Conservation (phyloP, 768 basidiomycete species). For the Strobilomyces dryophilus region DNA sequence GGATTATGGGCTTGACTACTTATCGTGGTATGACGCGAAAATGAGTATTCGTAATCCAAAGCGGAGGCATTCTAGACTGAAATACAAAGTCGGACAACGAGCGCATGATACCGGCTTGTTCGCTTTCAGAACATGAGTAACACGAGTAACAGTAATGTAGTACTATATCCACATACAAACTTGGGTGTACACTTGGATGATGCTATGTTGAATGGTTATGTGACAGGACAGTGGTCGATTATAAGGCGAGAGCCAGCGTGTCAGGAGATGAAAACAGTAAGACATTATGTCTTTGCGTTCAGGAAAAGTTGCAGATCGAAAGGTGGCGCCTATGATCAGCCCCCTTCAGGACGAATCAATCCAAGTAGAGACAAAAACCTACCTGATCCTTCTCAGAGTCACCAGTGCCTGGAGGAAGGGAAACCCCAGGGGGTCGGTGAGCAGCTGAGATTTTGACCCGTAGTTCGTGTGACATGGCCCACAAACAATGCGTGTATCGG, state of each 20-base stretch:
- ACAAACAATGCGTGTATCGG: slow-evolving; percentile 63
- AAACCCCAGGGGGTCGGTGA: slow-evolving; percentile 39
- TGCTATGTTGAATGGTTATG: slow-evolving; percentile 11
- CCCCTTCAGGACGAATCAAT: neutral
- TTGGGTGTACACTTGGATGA: slow-evolving; percentile 9
- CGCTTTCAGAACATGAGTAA: slow-evolving; percentile 26
- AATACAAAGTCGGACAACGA: neutral
- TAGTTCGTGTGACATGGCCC: slow-evolving; percentile 51
- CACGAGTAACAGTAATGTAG: slow-evolving; percentile 22
- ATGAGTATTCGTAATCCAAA: neutral
- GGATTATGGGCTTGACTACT: neutral
- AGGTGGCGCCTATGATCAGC: slow-evolving; percentile 36
- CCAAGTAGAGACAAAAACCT: slow-evolving; percentile 1
- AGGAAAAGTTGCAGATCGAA: slow-evolving; percentile 57
- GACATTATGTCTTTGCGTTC: slow-evolving; percentile 40
- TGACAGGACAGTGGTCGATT: slow-evolving; percentile 6
- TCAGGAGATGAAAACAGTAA: neutral
- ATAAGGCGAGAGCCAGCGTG: neutral
- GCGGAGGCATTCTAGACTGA: neutral
- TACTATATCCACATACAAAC: slow-evolving; percentile 14
- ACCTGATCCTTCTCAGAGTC: slow-evolving; percentile 40
- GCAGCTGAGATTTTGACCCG: slow-evolving; percentile 41
- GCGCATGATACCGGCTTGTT: neutral
- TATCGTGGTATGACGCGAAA: neutral
- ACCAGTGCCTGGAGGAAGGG: slow-evolving; percentile 37